Percentiles rank a stretch among this genome's conserved stretches.
Evolutionary conservation across 2,329 filamentous ascomycete species (phyloP).

Genomic region (Ophiostoma australiae): DNA sequence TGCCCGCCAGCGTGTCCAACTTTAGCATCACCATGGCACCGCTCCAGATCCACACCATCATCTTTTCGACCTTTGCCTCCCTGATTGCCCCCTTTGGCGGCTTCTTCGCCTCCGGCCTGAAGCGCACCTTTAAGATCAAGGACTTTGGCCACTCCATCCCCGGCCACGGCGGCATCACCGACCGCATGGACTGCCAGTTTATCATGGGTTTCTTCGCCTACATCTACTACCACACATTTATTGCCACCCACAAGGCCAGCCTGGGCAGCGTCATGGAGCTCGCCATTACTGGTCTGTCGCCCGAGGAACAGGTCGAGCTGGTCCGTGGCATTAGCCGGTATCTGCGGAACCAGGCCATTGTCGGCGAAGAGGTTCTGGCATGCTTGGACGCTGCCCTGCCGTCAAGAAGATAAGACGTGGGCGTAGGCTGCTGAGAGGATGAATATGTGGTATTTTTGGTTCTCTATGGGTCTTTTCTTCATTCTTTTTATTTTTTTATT

Average conservation of each 20-base stretch:
- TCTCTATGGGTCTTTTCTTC: slow-evolving; percentile 6
- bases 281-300: slow-evolving; percentile 80
- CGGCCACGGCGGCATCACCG: slow-evolving; percentile 94
- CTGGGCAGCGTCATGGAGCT: slow-evolving; percentile 85
- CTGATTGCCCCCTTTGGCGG: slow-evolving; percentile 96
- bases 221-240: slow-evolving; percentile 98
- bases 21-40: slow-evolving; percentile 71
- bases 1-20: slow-evolving; percentile 50
- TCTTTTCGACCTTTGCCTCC: slow-evolving; percentile 89
- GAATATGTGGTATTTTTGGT: slow-evolving; percentile 15
- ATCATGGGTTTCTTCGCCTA: slow-evolving; percentile 99
- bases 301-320: slow-evolving; percentile 85
- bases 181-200: slow-evolving; percentile 99
- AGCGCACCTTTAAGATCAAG: slow-evolving; percentile 99
- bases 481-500: neutral
- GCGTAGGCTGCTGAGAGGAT: neutral
- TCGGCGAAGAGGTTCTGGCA: slow-evolving; percentile 33
- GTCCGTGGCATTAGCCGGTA: slow-evolving; percentile 61
- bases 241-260: slow-evolving; percentile 78
- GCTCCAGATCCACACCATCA: slow-evolving; percentile 88
- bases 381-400: slow-evolving; percentile 29
- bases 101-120: slow-evolving; percentile 95
- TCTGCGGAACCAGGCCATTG: slow-evolving; percentile 58
- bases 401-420: slow-evolving; percentile 23
- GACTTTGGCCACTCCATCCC: slow-evolving; percentile 98